phyloP scores from a whole-genome alignment of 371 early-diverging fungal genomes.

The Vairimorpha ceranae region DNA sequence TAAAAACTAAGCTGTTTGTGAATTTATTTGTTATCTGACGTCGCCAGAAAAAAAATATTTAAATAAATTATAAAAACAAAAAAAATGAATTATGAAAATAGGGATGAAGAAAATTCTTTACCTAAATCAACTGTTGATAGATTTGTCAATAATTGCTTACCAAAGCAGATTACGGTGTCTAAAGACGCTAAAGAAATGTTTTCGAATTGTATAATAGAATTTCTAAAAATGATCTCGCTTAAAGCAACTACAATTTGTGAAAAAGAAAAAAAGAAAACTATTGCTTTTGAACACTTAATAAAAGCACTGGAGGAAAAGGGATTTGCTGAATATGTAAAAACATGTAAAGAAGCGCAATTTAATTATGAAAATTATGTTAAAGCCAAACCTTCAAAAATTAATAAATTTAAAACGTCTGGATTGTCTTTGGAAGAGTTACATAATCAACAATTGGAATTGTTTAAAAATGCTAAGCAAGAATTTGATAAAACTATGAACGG shows the following conservation, averaged over 20 bases:
- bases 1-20: not conserved
- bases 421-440: conserved; percentile 79
- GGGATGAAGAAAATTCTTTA: conserved; percentile 55
- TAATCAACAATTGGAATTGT: conserved; percentile 76
- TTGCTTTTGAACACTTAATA: conserved; percentile 87
- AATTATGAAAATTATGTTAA: conserved; percentile 72
- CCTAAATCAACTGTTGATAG: conserved; percentile 83
- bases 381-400: conserved; percentile 77
- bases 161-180: conserved; percentile 68
- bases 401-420: conserved; percentile 76
- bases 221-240: conserved; percentile 64
- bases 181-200: conserved; percentile 87
- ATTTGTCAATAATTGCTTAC: conserved; percentile 83
- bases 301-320: conserved; percentile 76
- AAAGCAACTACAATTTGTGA: conserved; percentile 92
- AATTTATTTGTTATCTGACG: not conserved
- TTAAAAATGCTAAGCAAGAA: conserved; percentile 73
- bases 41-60: not conserved
- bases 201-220: conserved; percentile 76
- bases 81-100: conserved; percentile 35
- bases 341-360: conserved; percentile 75
- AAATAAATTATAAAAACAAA: not conserved
- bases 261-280: conserved; percentile 89
- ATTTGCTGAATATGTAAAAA: conserved; percentile 77
- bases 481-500: conserved; percentile 28